Percentiles rank a stretch among this genome's conserved stretches.
phyloP scores from a whole-genome alignment of 371 early-diverging fungal genomes.

The Apophysomyces variabilis region DNA sequence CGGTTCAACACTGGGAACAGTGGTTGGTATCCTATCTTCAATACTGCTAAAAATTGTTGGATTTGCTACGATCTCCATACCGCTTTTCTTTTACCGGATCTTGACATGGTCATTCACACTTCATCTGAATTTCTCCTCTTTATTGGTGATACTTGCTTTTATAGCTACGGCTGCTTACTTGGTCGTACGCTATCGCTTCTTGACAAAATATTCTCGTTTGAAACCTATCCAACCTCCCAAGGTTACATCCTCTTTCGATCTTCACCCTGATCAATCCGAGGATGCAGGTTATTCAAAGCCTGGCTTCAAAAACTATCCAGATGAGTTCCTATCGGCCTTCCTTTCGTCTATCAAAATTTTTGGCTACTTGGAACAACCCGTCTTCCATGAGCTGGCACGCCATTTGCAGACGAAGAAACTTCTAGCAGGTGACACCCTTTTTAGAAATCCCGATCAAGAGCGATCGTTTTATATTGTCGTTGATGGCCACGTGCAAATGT shows the following conservation, averaged over 20 bases:
- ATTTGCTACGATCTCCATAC: slow-evolving; percentile 62
- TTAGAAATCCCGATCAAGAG: slow-evolving; percentile 76
- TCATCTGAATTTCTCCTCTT: slow-evolving; percentile 65
- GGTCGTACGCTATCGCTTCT: slow-evolving; percentile 71
- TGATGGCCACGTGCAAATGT: slow-evolving; percentile 92
- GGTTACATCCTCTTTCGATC: slow-evolving; percentile 72
- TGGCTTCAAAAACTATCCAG: slow-evolving; percentile 66
- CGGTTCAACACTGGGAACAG: slow-evolving; percentile 20
- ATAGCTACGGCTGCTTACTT: slow-evolving; percentile 51
- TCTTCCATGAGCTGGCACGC: slow-evolving; percentile 93
- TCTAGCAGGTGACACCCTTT: slow-evolving; percentile 86
- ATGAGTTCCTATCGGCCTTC: slow-evolving; percentile 85
- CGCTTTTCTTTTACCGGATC: slow-evolving; percentile 59
- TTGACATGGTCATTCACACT: slow-evolving; percentile 74
- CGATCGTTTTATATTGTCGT: slow-evolving; percentile 92
- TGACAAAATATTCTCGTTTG: slow-evolving; percentile 83
- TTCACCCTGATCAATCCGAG: slow-evolving; percentile 78
- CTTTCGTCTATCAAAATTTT: slow-evolving; percentile 94
- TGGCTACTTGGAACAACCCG: slow-evolving; percentile 95
- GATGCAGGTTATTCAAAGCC: slow-evolving; percentile 56
- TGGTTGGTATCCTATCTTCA: slow-evolving; percentile 45
- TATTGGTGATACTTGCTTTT: slow-evolving; percentile 53
- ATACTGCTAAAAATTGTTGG: slow-evolving; percentile 53
- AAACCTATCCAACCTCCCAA: slow-evolving; percentile 57
- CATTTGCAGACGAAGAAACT: slow-evolving; percentile 86